Evolutionary conservation across 805 yeast species (phyloP), one percentile per base, ranked within the genome.

Genomic region (Sugiyamaella mastotermitis): DNA sequence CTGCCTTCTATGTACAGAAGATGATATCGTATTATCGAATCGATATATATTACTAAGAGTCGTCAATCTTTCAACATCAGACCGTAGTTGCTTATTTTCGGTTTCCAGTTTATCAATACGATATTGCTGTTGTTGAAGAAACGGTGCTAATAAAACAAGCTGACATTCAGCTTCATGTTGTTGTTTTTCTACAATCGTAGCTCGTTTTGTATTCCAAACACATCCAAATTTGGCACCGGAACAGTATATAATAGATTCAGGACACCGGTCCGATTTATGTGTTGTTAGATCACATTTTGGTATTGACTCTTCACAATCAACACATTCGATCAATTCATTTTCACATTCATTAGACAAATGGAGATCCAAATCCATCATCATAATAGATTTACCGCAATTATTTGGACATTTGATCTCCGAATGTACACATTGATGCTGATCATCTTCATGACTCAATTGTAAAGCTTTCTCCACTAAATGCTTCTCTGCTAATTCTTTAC

Each of bases 61-160:
- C 22, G 48, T 36, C 16, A 41, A 42, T 5, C 42, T 40, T 16
- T 54, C 61, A 9, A 62, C 30, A 10, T 59, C 56, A 20, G 43
- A 39, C 8, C 55, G 48, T 24, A 62, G 51, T 3, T 48, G 39
- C 30, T 48, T 46, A 39, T 62, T 62, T 35, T 62, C 65, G n/a
- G 35, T 38, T 43, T 57, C 59, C 10, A 62, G 52, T 2, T 32
- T 25, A 10, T 46, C 45, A 6, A 62, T 49, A 21, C 52, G 43
- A 3, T 36, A 39, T n/a, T 54, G 43, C 42, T 60, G 65, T 11
- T 33, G 35, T 3, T 35, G 39, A 20, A 62, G 28, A 8, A 44
- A 35, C 2, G 61, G 61, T 10, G 51, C 37, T 6, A 62, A 38
- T 21, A 37, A 35, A 5, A 55, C 49, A 24, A 57, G 41, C 2